A percentile compares a stretch with the other conserved stretches of the same genome.
Conservation (phyloP, 192 early-diverging fungal species). For the Coemansia sp. region DNA sequence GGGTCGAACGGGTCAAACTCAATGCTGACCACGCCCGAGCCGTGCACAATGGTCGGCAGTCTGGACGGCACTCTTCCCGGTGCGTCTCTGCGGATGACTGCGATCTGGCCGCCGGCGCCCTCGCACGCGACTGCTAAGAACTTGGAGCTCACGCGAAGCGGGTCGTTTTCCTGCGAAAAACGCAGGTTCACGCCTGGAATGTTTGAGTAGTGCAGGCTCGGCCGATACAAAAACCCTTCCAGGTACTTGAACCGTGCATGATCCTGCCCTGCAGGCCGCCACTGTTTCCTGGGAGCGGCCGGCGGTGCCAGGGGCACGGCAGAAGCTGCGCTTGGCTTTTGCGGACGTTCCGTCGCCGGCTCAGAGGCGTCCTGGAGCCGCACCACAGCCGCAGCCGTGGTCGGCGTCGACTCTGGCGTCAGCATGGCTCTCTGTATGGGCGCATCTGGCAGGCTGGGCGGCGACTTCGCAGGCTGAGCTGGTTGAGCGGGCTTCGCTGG, state of each 20-base stretch:
- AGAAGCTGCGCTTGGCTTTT: neutral
- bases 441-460: neutral
- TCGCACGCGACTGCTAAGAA: constrained; percentile 71
- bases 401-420: neutral
- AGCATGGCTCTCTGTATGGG: neutral
- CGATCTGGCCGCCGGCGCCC: constrained; percentile 81
- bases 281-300: neutral
- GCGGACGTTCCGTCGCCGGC: neutral
- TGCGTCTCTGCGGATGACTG: constrained; percentile 62
- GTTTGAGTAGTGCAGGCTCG: constrained; percentile 67
- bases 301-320: neutral
- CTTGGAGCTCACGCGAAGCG: constrained; percentile 54
- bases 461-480: neutral
- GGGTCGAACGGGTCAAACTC: constrained; percentile 73
- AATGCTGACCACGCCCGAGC: constrained; percentile 65
- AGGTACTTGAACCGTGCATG: constrained; percentile 62
- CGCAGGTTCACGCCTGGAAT: constrained; percentile 43
- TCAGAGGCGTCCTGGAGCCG: neutral
- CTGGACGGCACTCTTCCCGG: constrained; percentile 60
- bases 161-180: constrained; percentile 40
- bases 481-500: neutral
- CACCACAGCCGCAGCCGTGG: neutral
- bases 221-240: constrained; percentile 58
- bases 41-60: constrained; percentile 35
- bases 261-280: constrained; percentile 4